Conservation (phyloP, 176 grass and related monocot genomes). For the Eragrostis curvula region DNA sequence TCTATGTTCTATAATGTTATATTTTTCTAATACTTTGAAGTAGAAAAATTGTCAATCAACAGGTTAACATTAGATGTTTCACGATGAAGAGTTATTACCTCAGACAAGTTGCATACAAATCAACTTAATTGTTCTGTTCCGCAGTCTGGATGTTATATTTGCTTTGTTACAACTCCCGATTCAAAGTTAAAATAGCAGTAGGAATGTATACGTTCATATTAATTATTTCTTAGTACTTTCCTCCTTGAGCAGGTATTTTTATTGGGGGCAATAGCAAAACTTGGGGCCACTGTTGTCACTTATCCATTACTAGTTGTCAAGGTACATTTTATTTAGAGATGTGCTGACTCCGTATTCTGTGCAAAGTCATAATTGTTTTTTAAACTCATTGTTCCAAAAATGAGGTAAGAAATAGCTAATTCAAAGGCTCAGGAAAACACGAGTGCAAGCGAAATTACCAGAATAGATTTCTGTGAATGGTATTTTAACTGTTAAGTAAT, state of each 20-base stretch:
- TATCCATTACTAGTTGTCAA: constrained; percentile 97
- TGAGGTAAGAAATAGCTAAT: background rate
- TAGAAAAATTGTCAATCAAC: constrained; percentile 8
- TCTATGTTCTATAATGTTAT: background rate
- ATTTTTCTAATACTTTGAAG: constrained; percentile 1
- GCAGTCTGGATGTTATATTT: constrained; percentile 15
- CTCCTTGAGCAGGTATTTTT: constrained; percentile 78
- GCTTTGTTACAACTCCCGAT: constrained; percentile 26
- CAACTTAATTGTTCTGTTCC: constrained; percentile 4
- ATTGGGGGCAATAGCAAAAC: constrained; percentile 90
- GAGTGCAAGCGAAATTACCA: constrained; percentile 7
- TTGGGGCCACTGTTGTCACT: constrained; percentile 86
- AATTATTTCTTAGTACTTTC: constrained; percentile 23
- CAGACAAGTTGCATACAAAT: constrained; percentile 25
- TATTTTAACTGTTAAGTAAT: background rate
- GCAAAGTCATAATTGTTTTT: constrained; percentile 7
- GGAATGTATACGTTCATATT: constrained; percentile 6
- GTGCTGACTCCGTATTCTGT: background rate
- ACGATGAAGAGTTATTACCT: background rate
- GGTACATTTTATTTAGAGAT: constrained; percentile 53
- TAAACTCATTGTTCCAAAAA: background rate
- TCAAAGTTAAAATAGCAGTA: constrained; percentile 11
- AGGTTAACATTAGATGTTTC: background rate
- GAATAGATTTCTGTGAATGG: constrained; percentile 7
- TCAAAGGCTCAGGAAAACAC: background rate